phyloP scores from a whole-genome alignment of 176 grass and related monocot genomes.

The Urochloa ruziziensis region DNA sequence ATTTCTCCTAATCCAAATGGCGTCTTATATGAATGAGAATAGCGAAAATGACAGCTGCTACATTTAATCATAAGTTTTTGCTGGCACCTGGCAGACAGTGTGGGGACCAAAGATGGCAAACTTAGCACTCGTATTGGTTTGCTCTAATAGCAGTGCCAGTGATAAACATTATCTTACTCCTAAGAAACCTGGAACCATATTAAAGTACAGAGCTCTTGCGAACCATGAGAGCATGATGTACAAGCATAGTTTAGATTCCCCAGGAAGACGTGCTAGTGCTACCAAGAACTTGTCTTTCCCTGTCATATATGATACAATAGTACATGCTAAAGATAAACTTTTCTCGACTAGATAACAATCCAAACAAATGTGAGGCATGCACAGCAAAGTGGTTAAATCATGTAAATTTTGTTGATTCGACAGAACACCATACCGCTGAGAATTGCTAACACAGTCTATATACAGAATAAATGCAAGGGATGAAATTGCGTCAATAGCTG shows the following conservation, averaged over 20 bases:
- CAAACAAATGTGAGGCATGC: background rate
- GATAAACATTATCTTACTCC: too few relatives aligned
- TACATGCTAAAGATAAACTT: background rate
- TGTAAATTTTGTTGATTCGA: slow-evolving; percentile 16
- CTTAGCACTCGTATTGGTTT: background rate
- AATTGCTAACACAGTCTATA: too few relatives aligned
- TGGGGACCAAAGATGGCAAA: background rate
- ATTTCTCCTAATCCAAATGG: background rate
- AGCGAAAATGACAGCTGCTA: background rate
- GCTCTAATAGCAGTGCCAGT: background rate
- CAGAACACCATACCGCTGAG: background rate
- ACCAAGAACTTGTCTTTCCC: background rate
- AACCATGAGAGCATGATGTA: too few relatives aligned
- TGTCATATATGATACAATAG: background rate
- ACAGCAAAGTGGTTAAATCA: background rate
- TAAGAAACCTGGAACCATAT: too few relatives aligned
- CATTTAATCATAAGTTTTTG: background rate
- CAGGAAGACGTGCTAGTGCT: slow-evolving; percentile 10
- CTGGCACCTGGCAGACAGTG: background rate
- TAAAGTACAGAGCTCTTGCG: too few relatives aligned
- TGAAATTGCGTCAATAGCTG: slow-evolving; percentile 3
- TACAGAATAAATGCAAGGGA: slow-evolving; percentile 6
- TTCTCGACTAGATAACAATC: background rate
- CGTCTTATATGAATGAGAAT: background rate
- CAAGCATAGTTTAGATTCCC: slow-evolving; percentile 5